These are phyloP conservation scores for Thraustochytrium sp. DNA, from an alignment of 352 stramenopile species.

Conservation along the genomic window DNA sequence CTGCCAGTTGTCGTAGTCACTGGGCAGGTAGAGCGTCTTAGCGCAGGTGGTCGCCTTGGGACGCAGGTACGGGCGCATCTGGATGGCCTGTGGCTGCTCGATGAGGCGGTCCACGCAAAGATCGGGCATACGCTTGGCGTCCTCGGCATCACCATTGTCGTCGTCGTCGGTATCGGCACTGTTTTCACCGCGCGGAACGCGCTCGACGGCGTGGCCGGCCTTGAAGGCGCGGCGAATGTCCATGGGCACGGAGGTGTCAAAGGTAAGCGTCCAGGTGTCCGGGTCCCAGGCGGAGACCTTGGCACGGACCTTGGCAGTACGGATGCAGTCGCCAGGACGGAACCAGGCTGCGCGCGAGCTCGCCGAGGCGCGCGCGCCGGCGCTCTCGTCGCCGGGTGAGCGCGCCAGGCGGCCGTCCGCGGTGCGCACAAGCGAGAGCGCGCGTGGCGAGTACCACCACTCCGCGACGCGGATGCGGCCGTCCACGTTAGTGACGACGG, in stretches of 20 bases:
- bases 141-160: background rate
- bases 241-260: background rate
- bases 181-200: background rate
- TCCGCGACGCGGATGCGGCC: background rate
- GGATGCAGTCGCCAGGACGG: background rate
- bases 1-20: slow-evolving; percentile 17
- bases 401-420: background rate
- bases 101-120: slow-evolving; percentile 3
- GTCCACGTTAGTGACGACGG: slow-evolving; percentile 7
- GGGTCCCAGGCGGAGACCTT: slow-evolving; percentile 8
- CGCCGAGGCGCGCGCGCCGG: background rate
- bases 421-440: background rate
- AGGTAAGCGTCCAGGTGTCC: slow-evolving; percentile 15
- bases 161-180: background rate
- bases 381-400: background rate
- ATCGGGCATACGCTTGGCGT: background rate
- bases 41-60: slow-evolving; percentile 41
- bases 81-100: slow-evolving; percentile 33
- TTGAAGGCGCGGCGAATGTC: slow-evolving; percentile 3
- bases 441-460: slow-evolving; percentile 18
- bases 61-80: slow-evolving; percentile 36
- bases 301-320: background rate
- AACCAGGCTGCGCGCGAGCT: background rate
- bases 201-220: background rate
- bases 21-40: slow-evolving; percentile 43